Percentiles rank a stretch among this genome's conserved stretches.
Evolutionary conservation across 257 asterid species (phyloP).

Genomic region (Nicotiana tomentosiformis): DNA sequence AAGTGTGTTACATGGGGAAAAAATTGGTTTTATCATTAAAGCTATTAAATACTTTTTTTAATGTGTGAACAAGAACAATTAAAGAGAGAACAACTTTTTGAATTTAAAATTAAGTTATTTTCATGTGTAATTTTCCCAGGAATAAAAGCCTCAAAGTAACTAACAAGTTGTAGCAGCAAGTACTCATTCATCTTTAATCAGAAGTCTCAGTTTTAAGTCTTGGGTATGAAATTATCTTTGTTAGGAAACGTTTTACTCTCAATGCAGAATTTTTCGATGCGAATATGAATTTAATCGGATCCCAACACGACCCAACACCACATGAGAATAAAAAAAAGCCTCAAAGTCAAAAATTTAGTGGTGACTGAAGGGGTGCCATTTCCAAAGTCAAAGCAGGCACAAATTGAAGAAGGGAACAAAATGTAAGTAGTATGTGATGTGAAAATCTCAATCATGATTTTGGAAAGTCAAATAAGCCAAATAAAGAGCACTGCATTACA

Average conservation of each 20-base stretch:
- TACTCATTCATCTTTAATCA: too few relatives aligned
- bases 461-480: background rate
- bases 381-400: constrained; percentile 1
- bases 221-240: accelerated
- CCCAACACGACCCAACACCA: accelerated
- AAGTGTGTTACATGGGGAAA: too few relatives aligned
- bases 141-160: background rate
- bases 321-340: too few relatives aligned
- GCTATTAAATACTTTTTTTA: too few relatives aligned
- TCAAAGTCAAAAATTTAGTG: background rate
- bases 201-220: accelerated
- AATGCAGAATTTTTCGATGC: accelerated
- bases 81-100: background rate
- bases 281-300: too few relatives aligned
- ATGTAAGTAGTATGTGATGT: background rate
- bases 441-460: background rate
- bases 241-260: too few relatives aligned
- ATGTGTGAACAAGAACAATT: background rate
- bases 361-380: background rate
- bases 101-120: background rate
- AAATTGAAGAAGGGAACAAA: background rate
- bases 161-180: too few relatives aligned
- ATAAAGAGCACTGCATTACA: background rate
- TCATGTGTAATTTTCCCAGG: background rate
- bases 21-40: background rate